These are phyloP conservation scores for Stentor coeruleus DNA, from an alignment of 73 alveolate genomes.

Conservation along the genomic window DNA sequence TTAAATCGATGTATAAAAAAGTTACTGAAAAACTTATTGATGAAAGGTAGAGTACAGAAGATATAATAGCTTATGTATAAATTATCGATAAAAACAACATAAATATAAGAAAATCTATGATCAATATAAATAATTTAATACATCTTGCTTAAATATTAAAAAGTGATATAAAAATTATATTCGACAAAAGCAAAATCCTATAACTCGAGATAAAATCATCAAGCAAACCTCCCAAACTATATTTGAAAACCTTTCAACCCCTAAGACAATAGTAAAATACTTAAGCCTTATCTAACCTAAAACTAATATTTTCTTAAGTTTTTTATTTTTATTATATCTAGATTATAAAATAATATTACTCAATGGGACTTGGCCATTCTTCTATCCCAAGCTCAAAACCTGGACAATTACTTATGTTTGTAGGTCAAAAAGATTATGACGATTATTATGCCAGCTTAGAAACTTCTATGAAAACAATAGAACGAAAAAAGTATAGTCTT, in stretches of 20 bases:
- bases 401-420: background rate
- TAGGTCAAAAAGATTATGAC: background rate
- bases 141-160: background rate
- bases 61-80: background rate
- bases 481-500: background rate
- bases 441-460: background rate
- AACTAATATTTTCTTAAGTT: too few relatives aligned
- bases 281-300: background rate
- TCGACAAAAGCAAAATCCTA: background rate
- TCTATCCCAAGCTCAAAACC: background rate
- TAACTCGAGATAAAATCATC: background rate
- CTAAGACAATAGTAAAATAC: background rate
- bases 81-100: too few relatives aligned
- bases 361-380: background rate
- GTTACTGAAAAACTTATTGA: background rate
- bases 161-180: too few relatives aligned
- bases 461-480: background rate
- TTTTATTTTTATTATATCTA: too few relatives aligned
- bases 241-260: too few relatives aligned
- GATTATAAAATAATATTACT: too few relatives aligned
- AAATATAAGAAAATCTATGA: too few relatives aligned
- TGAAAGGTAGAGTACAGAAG: too few relatives aligned
- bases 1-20: too few relatives aligned
- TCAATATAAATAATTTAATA: too few relatives aligned
- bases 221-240: too few relatives aligned